Evolutionary conservation across 371 early-diverging fungal species (phyloP).

Genomic region (Saksenaea oblongispora): DNA sequence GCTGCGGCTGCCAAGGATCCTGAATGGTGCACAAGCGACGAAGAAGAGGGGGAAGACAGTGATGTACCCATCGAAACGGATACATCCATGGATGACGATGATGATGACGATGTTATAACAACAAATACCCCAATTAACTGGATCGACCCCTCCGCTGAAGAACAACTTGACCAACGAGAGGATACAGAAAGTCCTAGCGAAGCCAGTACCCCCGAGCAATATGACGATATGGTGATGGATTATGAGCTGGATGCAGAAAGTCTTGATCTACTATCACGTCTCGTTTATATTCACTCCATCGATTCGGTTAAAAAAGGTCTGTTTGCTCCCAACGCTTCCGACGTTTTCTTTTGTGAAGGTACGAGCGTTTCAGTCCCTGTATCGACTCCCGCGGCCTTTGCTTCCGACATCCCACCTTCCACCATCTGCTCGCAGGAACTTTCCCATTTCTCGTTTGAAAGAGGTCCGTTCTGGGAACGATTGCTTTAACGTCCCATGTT

Average conservation of each 20-base stretch:
- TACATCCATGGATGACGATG: neutral
- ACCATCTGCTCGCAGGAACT: slow-evolving; percentile 37
- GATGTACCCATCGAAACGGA: neutral
- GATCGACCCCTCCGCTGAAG: neutral
- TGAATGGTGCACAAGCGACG: slow-evolving; percentile 15
- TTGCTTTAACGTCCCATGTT: slow-evolving; percentile 18
- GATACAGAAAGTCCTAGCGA: slow-evolving; percentile 29
- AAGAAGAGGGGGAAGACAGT: slow-evolving; percentile 21
- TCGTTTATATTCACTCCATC: slow-evolving; percentile 25
- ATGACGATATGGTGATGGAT: slow-evolving; percentile 15
- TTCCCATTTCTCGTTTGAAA: slow-evolving; percentile 35
- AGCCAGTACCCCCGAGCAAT: slow-evolving; percentile 35
- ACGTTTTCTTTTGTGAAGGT: slow-evolving; percentile 41
- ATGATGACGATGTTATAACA: neutral
- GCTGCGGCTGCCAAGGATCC: slow-evolving; percentile 17
- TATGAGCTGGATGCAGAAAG: slow-evolving; percentile 24
- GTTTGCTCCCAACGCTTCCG: slow-evolving; percentile 30
- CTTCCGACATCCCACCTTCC: slow-evolving; percentile 28
- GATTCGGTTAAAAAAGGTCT: slow-evolving; percentile 18
- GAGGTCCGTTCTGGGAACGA: slow-evolving; percentile 35
- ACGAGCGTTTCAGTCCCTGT: neutral
- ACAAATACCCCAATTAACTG: neutral
- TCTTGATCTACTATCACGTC: slow-evolving; percentile 21
- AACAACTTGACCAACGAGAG: slow-evolving; percentile 1
- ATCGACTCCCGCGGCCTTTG: slow-evolving; percentile 12